Conservation (phyloP, 2,329 filamentous ascomycete species). For the Diaporthe vaccinii region DNA sequence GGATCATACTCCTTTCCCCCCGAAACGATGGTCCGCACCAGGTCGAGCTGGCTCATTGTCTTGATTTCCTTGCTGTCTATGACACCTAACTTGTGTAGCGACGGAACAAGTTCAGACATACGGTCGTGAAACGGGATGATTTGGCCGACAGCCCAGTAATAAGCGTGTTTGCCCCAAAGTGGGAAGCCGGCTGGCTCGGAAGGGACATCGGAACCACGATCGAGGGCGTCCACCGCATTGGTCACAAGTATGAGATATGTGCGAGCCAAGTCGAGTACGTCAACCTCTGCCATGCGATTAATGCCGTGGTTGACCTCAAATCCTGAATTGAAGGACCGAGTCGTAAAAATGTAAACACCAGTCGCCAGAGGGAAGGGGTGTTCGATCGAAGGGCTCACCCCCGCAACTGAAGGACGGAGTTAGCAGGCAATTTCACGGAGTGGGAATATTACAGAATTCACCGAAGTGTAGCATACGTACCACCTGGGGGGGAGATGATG, state of each 20-base stretch:
- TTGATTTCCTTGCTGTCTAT: slow-evolving; percentile 34
- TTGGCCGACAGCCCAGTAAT: slow-evolving; percentile 35
- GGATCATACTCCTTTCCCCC: slow-evolving; percentile 16
- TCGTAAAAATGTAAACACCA: slow-evolving; percentile 8
- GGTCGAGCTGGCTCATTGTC: slow-evolving; percentile 32
- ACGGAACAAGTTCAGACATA: slow-evolving; percentile 25
- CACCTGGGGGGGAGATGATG: slow-evolving; percentile 37
- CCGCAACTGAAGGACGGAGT: background rate
- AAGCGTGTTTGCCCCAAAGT: slow-evolving; percentile 40
- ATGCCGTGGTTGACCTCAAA: slow-evolving; percentile 40
- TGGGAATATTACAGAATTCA: no score
- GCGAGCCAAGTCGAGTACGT: slow-evolving; percentile 40
- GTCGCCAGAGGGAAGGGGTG: slow-evolving; percentile 35
- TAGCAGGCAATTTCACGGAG: background rate
- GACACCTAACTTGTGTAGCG: slow-evolving; percentile 33
- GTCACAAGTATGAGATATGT: slow-evolving; percentile 40
- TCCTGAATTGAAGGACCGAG: slow-evolving; percentile 35
- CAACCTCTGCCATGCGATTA: slow-evolving; percentile 31
- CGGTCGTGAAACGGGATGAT: background rate
- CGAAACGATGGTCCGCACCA: background rate
- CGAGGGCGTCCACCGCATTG: slow-evolving; percentile 31
- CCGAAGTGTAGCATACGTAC: background rate
- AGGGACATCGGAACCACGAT: background rate
- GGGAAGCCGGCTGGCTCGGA: slow-evolving; percentile 16
- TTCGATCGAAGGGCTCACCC: slow-evolving; percentile 29